A percentile compares a stretch with the other conserved stretches of the same genome.
Evolutionary conservation across 768 basidiomycete species (phyloP).

Genomic region (Termitomyces sp.): DNA sequence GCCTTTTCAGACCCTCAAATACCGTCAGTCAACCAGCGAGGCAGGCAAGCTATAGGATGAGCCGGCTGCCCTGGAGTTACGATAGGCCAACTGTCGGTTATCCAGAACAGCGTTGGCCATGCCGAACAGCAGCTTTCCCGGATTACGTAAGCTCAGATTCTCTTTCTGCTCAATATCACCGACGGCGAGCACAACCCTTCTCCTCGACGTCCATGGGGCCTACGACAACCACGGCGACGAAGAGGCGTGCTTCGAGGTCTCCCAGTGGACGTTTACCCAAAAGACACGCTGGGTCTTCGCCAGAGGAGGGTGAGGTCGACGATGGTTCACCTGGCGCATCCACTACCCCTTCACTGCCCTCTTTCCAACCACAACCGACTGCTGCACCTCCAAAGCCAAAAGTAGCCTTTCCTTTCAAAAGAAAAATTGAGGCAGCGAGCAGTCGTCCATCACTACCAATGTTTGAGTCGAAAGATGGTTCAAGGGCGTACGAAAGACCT

Average conservation of each 20-base stretch:
- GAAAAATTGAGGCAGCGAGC: constrained; percentile 29
- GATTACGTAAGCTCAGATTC: constrained; percentile 19
- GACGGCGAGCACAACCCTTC: constrained; percentile 9
- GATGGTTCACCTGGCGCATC: constrained; percentile 35
- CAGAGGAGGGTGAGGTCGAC: constrained; percentile 83
- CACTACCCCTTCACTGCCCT: constrained; percentile 20
- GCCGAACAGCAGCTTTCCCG: background rate
- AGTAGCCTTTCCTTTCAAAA: constrained; percentile 79
- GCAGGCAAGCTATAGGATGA: background rate
- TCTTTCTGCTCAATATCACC: constrained; percentile 10
- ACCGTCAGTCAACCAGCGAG: background rate
- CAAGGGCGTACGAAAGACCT: constrained; percentile 33
- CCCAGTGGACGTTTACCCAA: constrained; percentile 51
- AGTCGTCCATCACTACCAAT: constrained; percentile 7
- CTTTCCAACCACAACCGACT: constrained; percentile 32
- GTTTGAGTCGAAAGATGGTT: constrained; percentile 19
- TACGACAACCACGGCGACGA: constrained; percentile 37
- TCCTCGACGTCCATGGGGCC: constrained; percentile 19
- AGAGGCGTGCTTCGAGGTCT: constrained; percentile 58
- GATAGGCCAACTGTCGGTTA: background rate
- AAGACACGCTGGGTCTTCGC: constrained; percentile 58
- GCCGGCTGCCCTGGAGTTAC: background rate
- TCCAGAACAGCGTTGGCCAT: background rate
- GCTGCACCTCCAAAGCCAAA: constrained; percentile 32
- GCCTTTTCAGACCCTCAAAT: background rate